Evolutionary conservation across 768 basidiomycete species (phyloP).

Genomic region (Psilocybe cubensis): DNA sequence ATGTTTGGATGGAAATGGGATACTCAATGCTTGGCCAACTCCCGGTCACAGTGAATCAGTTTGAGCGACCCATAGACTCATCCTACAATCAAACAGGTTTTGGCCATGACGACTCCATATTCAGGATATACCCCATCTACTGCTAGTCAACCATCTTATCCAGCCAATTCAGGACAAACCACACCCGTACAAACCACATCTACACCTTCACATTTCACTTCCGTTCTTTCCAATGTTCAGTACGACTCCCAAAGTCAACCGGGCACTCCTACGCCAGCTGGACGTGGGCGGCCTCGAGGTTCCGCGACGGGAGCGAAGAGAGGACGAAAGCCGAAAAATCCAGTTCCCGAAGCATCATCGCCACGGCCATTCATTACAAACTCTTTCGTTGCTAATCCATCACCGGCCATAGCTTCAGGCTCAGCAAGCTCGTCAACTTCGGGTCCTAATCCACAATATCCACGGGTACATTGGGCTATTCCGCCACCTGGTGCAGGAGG

Average conservation of each 20-base stretch:
- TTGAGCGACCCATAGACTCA: too few relatives aligned
- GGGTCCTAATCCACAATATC: slow-evolving; percentile 28
- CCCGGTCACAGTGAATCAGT: too few relatives aligned
- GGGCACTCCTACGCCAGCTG: slow-evolving; percentile 29
- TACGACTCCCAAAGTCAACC: slow-evolving; percentile 20
- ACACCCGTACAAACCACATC: slow-evolving; percentile 1
- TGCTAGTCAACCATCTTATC: neutral
- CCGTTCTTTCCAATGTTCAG: slow-evolving; percentile 18
- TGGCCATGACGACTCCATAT: slow-evolving; percentile 14
- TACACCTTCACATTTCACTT: slow-evolving; percentile 16
- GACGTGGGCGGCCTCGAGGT: slow-evolving; percentile 38
- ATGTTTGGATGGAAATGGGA: too few relatives aligned
- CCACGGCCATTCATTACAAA: slow-evolving; percentile 26
- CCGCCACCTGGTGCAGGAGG: slow-evolving; percentile 14
- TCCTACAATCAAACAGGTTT: neutral
- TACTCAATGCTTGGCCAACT: too few relatives aligned
- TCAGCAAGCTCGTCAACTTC: slow-evolving; percentile 11
- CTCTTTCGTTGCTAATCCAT: slow-evolving; percentile 12
- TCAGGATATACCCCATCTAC: slow-evolving; percentile 2
- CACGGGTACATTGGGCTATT: slow-evolving; percentile 43
- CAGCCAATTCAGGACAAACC: slow-evolving; percentile 2
- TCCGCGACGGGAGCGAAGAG: slow-evolving; percentile 43
- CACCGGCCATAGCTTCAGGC: neutral
- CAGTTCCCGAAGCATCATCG: slow-evolving; percentile 29
- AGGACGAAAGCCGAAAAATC: slow-evolving; percentile 50